These are phyloP conservation scores for Blastobotrys buckinghamii DNA, from an alignment of 1,139 yeast genomes.

Conservation along the genomic window DNA sequence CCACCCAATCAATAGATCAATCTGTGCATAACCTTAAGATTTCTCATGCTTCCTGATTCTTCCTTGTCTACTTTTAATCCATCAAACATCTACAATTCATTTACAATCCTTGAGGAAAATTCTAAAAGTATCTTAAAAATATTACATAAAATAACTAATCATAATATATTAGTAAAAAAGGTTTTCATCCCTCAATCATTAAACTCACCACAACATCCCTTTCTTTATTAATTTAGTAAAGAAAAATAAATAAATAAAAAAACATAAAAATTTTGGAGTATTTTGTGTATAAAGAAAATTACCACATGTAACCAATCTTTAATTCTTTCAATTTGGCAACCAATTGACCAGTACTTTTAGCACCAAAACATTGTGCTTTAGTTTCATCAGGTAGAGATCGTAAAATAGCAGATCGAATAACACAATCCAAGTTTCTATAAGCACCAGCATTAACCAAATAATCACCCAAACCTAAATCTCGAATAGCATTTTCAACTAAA, in stretches of 20 bases:
- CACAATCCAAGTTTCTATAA: conserved; percentile 10
- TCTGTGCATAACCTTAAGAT: no score
- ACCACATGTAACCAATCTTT: conserved; percentile 14
- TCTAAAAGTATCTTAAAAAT: no score
- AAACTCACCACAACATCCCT: no score
- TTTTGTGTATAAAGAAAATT: neutral
- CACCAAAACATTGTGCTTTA: conserved; percentile 10
- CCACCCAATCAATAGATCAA: no score
- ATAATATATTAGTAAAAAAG: no score
- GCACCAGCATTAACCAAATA: conserved; percentile 10
- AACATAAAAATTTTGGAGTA: neutral
- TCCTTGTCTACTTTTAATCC: no score
- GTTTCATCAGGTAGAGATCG: conserved; percentile 12
- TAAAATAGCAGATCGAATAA: conserved; percentile 10
- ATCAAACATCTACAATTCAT: no score
- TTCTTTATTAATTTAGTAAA: no score
- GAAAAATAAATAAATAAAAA: neutral
- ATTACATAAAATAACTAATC: no score
- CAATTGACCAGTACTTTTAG: conserved; percentile 10
- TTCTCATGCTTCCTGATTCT: no score
- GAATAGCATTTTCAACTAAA: conserved; percentile 10
- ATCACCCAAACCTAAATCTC: conserved; percentile 13
- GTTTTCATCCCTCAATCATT: no score
- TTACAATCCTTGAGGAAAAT: no score
- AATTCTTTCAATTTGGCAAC: conserved; percentile 9